phyloP scores from a whole-genome alignment of 2,329 filamentous ascomycete species.

The Aureobasidium sp. region DNA sequence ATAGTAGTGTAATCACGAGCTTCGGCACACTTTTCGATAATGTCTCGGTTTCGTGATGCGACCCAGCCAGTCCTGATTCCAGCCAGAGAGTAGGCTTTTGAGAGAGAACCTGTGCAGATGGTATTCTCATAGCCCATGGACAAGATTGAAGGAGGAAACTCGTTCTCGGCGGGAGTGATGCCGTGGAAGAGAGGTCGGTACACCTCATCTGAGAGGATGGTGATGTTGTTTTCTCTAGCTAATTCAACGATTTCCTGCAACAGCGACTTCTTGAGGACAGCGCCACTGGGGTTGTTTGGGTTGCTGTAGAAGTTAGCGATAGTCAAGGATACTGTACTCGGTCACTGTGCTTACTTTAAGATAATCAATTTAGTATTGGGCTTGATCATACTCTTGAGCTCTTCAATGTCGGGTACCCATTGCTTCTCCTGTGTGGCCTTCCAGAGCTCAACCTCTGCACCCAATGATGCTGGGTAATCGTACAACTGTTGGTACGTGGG shows the following conservation, averaged over 20 bases:
- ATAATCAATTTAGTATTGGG: conserved; percentile 64
- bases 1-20: conserved; percentile 80
- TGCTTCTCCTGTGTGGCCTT: conserved; percentile 54
- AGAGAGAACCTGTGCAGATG: conserved; percentile 71
- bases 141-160: conserved; percentile 59
- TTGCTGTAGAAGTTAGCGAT: conserved; percentile 44
- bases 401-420: conserved; percentile 59
- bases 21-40: conserved; percentile 56
- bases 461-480: conserved; percentile 62
- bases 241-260: conserved; percentile 56
- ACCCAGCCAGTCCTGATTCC: conserved; percentile 81
- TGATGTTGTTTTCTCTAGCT: conserved; percentile 54
- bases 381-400: conserved; percentile 57
- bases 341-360: conserved; percentile 38
- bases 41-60: conserved; percentile 52
- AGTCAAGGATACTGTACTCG: not conserved
- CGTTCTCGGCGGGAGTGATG: conserved; percentile 44
- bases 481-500: conserved; percentile 72
- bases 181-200: conserved; percentile 77
- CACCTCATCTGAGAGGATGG: conserved; percentile 69
- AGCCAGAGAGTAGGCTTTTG: conserved; percentile 75
- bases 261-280: conserved; percentile 54
- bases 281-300: conserved; percentile 76
- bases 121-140: conserved; percentile 63
- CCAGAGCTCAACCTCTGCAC: conserved; percentile 73